These are phyloP conservation scores for Epichloe aotearoae DNA, from an alignment of 2,329 filamentous ascomycete genomes.

Conservation along the genomic window DNA sequence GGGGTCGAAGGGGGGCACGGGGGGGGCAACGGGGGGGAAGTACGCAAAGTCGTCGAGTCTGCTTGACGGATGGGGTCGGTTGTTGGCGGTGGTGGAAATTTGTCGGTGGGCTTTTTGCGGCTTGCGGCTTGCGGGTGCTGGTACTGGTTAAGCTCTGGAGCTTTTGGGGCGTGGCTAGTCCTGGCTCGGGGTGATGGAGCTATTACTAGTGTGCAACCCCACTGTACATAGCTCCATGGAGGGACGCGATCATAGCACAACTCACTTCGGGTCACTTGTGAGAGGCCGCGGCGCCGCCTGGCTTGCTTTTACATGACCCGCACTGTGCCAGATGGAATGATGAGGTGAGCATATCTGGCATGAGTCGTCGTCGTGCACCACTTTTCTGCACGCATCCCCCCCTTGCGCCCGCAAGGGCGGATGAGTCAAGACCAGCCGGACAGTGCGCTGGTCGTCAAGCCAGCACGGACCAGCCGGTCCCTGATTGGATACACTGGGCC, in stretches of 20 bases:
- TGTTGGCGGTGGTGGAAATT: slow-evolving; percentile 5
- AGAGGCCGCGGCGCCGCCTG: not conserved
- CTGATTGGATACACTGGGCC: too few relatives aligned
- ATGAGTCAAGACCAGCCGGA: too few relatives aligned
- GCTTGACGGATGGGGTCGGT: not conserved
- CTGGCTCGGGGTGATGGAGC: not conserved
- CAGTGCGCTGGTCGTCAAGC: too few relatives aligned
- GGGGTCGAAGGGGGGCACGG: not conserved
- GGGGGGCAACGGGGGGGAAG: slow-evolving; percentile 1
- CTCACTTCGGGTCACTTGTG: too few relatives aligned
- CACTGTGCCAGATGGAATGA: slow-evolving; percentile 1
- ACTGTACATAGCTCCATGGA: too few relatives aligned
- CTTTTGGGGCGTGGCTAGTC: not conserved
- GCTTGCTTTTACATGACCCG: not conserved
- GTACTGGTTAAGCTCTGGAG: not conserved
- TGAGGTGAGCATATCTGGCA: not conserved
- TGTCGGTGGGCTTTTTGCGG: not conserved
- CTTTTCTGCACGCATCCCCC: too few relatives aligned
- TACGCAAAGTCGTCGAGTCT: not conserved
- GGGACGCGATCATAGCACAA: too few relatives aligned
- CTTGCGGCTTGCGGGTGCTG: not conserved
- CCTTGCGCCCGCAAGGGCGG: too few relatives aligned
- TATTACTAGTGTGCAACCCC: too few relatives aligned
- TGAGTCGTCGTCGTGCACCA: not conserved
- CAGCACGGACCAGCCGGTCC: too few relatives aligned